These are phyloP conservation scores for Marchantia polymorpha DNA, from an alignment of 225 moss, liverwort and hornwort genomes.

Conservation along the genomic window DNA sequence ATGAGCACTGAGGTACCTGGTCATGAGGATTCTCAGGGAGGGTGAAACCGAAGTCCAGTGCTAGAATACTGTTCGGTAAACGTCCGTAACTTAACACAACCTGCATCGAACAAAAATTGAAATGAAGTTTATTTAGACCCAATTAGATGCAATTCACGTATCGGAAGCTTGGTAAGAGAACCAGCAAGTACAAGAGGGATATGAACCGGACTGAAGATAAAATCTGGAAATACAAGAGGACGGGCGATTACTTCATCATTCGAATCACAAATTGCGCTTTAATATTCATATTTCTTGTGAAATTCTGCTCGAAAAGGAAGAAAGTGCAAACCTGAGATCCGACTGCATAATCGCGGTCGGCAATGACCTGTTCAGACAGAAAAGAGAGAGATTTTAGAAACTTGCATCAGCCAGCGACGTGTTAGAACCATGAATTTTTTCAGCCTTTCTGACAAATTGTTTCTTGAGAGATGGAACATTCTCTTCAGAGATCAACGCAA, in stretches of 20 bases:
- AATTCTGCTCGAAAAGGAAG: background rate
- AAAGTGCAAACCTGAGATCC: conserved; percentile 64
- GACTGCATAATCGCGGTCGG: conserved; percentile 64
- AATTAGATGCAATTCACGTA: too few relatives aligned
- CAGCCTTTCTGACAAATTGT: background rate
- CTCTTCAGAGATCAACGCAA: background rate
- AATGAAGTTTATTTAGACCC: too few relatives aligned
- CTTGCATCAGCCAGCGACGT: background rate
- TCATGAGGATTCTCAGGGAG: conserved; percentile 80
- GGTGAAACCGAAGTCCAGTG: conserved; percentile 91
- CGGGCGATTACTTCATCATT: too few relatives aligned
- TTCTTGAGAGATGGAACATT: background rate
- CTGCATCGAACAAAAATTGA: conserved; percentile 36
- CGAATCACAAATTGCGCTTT: too few relatives aligned
- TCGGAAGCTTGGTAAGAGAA: too few relatives aligned
- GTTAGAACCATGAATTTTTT: background rate
- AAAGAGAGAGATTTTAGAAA: background rate
- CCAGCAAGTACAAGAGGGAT: too few relatives aligned
- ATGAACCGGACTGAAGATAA: too few relatives aligned
- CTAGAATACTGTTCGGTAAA: conserved; percentile 75
- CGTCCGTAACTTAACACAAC: conserved; percentile 87
- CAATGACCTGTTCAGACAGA: conserved; percentile 61
- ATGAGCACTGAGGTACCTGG: conserved; percentile 46
- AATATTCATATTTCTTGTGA: too few relatives aligned
- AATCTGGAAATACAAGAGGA: background rate